Evolutionary conservation across 2,329 filamentous ascomycete genomes (phyloP).

Genomic region (Sclerotinia sclerotiorum): DNA sequence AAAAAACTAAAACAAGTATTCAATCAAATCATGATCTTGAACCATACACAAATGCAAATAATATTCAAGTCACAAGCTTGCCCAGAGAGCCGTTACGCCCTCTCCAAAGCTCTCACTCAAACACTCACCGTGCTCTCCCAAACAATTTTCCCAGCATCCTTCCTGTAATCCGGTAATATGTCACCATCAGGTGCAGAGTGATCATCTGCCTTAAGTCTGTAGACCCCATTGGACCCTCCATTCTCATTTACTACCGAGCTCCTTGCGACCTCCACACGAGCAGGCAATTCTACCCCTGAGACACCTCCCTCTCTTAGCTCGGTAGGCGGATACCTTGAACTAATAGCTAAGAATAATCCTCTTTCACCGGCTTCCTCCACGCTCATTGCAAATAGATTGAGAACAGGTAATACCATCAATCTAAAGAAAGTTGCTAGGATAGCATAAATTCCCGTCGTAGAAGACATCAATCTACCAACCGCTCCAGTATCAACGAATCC

Average conservation of each 20-base stretch:
- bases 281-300: conserved; percentile 27
- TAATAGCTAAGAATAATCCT: conserved; percentile 44
- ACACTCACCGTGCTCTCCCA: conserved; percentile 44
- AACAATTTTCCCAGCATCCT: conserved; percentile 39
- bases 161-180: conserved; percentile 35
- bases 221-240: conserved; percentile 44
- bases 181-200: conserved; percentile 38
- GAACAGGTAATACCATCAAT: conserved; percentile 35
- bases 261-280: conserved; percentile 31
- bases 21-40: too few relatives aligned
- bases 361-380: conserved; percentile 44
- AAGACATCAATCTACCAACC: conserved; percentile 33
- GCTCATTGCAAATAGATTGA: conserved; percentile 37
- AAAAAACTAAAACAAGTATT: background rate
- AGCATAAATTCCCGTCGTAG: conserved; percentile 32
- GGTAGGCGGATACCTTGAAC: conserved; percentile 38
- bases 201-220: conserved; percentile 42
- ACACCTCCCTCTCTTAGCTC: conserved; percentile 28
- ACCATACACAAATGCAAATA: background rate
- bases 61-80: background rate
- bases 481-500: conserved; percentile 40
- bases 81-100: conserved; percentile 12
- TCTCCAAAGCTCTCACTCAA: conserved; percentile 39
- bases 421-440: conserved; percentile 30
- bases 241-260: conserved; percentile 39